A percentile compares a stretch with the other conserved stretches of the same genome.
These are phyloP conservation scores for Brassica rapa DNA, from an alignment of 345 rosid genomes.

Conservation along the genomic window DNA sequence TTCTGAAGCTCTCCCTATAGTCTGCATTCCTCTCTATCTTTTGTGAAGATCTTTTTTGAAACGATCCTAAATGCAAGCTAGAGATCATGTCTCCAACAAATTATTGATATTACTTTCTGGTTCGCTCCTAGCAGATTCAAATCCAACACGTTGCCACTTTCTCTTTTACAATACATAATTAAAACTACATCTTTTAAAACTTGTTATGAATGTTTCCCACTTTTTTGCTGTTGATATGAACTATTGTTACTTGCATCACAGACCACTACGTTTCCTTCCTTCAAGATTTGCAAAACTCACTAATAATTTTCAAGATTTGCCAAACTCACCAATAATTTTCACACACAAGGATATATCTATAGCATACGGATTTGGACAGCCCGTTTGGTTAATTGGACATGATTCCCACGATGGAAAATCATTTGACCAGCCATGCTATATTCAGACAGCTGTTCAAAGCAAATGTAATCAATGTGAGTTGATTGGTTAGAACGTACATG, in stretches of 20 bases:
- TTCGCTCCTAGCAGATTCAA: no score
- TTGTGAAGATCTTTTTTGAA: no score
- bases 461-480: not conserved
- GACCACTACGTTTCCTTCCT: not conserved
- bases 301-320: no score
- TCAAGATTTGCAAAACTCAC: not conserved
- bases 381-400: conserved; percentile 59
- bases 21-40: no score
- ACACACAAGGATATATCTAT: not conserved
- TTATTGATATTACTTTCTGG: no score
- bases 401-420: conserved; percentile 55
- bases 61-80: no score
- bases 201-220: not conserved
- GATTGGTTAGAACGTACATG: not conserved
- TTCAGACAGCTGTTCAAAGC: not conserved
- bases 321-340: not conserved
- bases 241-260: not conserved
- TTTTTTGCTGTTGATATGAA: not conserved
- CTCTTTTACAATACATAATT: no score
- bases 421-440: conserved; percentile 62
- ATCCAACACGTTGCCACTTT: no score
- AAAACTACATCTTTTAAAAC: no score
- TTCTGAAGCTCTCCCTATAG: no score
- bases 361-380: conserved; percentile 78
- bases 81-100: no score